Base-by-base conservation (phyloP, 1,139 yeast genomes). In the Saccharomyces pastorianus region DNA sequence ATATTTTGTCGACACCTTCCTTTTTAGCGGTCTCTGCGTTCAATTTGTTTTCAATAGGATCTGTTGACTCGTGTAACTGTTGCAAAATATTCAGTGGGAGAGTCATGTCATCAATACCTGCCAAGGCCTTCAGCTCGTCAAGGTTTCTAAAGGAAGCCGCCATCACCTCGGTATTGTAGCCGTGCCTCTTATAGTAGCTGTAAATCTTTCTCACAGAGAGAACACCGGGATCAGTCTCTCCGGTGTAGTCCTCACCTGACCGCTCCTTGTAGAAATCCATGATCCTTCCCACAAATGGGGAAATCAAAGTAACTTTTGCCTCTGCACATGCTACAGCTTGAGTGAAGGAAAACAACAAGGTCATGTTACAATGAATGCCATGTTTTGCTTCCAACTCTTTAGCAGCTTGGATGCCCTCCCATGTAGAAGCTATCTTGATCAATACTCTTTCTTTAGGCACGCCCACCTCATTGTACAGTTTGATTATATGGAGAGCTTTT, bases 261-360 rank as follows among this genome's bases (percentile, higher is more conserved):
- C 82, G 73, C 64, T 90, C 90, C 82, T 91, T 93, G 87, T 82
- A 90, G 96, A 96, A 93, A 76, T 93, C 99, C 75, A 91, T 81
- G 74, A 93, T 93, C 81, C 99, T 89, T 68, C 99, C 99, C 61
- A 93, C 98, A 71, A 93, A 93, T 65, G 99, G 99, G 50, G 99
- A 93, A 70, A 93, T 90, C 74, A 93, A 82, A 59, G 98, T 91
- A 65, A 90, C 91, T 61, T 83, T 75, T 68, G 98, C 98, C 78
- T 93, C 99, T 64, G 99, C 99, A 77, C 95, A 88, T 57, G 99
- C 97, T 70, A 93, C 96, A 59, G 99, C 99, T 79, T 93, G 99
- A 56, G 83, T 88, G 69, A 89, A 88, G 47, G 97, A 88, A 83
- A 93, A 93, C 71, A 93, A 81, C 67, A 93, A 79, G 57, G 99